phyloP scores from a whole-genome alignment of 1,139 yeast species.

The Yamadazyma epiphylla region DNA sequence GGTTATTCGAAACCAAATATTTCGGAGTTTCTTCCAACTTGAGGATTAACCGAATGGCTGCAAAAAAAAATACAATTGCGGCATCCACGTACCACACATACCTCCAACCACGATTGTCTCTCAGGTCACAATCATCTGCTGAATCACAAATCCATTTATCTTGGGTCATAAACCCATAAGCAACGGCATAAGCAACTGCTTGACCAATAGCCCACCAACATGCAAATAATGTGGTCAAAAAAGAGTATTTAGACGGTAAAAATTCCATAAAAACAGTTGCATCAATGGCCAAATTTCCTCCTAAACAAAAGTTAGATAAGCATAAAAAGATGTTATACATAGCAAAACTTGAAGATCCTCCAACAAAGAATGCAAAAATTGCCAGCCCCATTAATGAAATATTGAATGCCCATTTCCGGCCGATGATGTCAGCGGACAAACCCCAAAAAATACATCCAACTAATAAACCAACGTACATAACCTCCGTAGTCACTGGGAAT shows the following conservation, averaged over 20 bases:
- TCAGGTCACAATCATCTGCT: conserved; percentile 27
- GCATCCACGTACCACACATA: conserved; percentile 33
- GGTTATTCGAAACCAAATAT: conserved; percentile 27
- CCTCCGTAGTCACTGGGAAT: conserved; percentile 17
- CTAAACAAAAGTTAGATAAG: conserved; percentile 22
- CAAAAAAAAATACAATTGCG: conserved; percentile 25
- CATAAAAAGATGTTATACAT: conserved; percentile 23
- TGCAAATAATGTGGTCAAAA: conserved; percentile 28
- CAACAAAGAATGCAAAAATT: conserved; percentile 21
- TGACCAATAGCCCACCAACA: conserved; percentile 38
- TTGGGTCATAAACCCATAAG: conserved; percentile 25
- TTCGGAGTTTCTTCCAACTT: conserved; percentile 33
- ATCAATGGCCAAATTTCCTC: conserved; percentile 29
- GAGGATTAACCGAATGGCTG: conserved; percentile 24
- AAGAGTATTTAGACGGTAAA: conserved; percentile 16
- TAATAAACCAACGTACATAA: conserved; percentile 37
- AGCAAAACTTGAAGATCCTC: conserved; percentile 27
- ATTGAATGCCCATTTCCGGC: conserved; percentile 51
- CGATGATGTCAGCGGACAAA: conserved; percentile 49
- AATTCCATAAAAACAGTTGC: conserved; percentile 27
- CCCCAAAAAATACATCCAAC: conserved; percentile 55
- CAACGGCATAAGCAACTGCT: conserved; percentile 26
- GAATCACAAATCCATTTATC: conserved; percentile 25
- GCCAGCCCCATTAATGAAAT: conserved; percentile 22
- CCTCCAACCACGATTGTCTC: conserved; percentile 32